Evolutionary conservation across 2,329 filamentous ascomycete species (phyloP).

Genomic region (Nemania sp.): DNA sequence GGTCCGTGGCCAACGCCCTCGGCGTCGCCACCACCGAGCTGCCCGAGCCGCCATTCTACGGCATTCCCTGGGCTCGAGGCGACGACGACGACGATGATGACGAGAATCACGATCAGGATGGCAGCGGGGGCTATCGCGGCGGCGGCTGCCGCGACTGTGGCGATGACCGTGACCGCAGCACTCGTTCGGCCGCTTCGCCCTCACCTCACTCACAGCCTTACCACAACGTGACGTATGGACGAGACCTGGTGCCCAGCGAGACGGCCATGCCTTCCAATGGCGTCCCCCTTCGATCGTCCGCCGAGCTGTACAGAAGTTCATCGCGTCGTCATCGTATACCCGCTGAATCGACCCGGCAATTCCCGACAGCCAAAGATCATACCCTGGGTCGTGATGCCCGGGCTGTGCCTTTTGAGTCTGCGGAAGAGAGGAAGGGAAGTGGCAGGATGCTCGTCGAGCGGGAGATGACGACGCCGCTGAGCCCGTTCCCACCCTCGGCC

Average conservation of each 20-base stretch:
- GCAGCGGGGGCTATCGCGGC: not conserved
- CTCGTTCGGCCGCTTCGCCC: conserved; percentile 12
- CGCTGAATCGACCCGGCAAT: conserved; percentile 36
- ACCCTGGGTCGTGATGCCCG: conserved; percentile 38
- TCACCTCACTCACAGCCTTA: conserved; percentile 34
- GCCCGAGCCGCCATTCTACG: conserved; percentile 36
- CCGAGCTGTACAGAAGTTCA: conserved; percentile 1
- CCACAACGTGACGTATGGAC: conserved; percentile 33
- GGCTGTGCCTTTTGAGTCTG: conserved; percentile 42
- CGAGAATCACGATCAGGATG: conserved; percentile 15
- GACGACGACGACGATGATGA: conserved; percentile 14
- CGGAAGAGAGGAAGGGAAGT: conserved; percentile 47
- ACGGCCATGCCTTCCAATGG: not conserved
- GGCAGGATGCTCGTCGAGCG: conserved; percentile 48
- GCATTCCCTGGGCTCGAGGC: conserved; percentile 38
- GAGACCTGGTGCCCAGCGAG: conserved; percentile 7
- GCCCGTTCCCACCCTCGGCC: conserved; percentile 14
- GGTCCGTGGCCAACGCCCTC: conserved; percentile 37
- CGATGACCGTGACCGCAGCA: too few species aligned
- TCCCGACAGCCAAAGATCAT: conserved; percentile 1
- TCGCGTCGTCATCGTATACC: not conserved
- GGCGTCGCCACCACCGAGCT: conserved; percentile 36
- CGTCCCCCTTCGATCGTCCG: not conserved
- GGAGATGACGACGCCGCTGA: conserved; percentile 45
- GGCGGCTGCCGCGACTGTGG: conserved; percentile 11